Evolutionary conservation across 2,329 filamentous ascomycete genomes (phyloP), one percentile per base, ranked within the genome.

Genomic region (Madurella fahalii): DNA sequence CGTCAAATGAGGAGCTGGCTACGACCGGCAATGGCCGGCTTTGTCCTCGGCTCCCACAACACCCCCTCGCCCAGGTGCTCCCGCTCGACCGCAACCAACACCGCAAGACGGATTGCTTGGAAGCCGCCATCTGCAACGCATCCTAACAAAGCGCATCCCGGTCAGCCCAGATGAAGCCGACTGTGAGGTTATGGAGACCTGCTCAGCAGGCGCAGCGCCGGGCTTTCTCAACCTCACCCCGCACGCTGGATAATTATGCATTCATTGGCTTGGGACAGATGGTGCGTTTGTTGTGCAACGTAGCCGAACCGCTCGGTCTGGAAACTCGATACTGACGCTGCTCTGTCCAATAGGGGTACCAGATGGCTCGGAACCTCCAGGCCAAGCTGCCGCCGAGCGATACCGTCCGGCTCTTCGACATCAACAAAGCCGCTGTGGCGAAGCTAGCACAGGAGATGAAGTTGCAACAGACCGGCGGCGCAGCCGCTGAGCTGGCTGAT

Each of bases 321-420:
- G 17, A 40, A 25, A 25, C 25, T 4, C 25, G 37, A 13, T 30
- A 9, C 18, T 46, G 40, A 40, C 37, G 9, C n/a, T 41, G n/a
- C 5, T 52, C 43, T 50, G 51, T 57, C 20, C 18, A 51, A 4
- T 47, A 83, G 80, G 81, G 81, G 41, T 83, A 79, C 63, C 80
- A 82, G 71, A 84, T 84, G 81, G 81, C 80, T 58, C 79, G 77
- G 69, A 84, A 84, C 65, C 75, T 84, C 4, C 80, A 82, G 66
- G 72, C 77, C 32, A 83, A 82, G 67, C 72, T 84, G 34, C 64
- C 71, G 30, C 70, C 79, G 1, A 70, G 65, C 42, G 81, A 84
- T 66, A 76, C 72, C 43, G 63, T 84, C 43, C 72, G 71, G 52
- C 69, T 84, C 53, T 83, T 78, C 61, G 81, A 84, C 65, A 77